These are phyloP conservation scores for Skeletonema grethae DNA, from an alignment of 108 stramenopile genomes.

Conservation along the genomic window DNA sequence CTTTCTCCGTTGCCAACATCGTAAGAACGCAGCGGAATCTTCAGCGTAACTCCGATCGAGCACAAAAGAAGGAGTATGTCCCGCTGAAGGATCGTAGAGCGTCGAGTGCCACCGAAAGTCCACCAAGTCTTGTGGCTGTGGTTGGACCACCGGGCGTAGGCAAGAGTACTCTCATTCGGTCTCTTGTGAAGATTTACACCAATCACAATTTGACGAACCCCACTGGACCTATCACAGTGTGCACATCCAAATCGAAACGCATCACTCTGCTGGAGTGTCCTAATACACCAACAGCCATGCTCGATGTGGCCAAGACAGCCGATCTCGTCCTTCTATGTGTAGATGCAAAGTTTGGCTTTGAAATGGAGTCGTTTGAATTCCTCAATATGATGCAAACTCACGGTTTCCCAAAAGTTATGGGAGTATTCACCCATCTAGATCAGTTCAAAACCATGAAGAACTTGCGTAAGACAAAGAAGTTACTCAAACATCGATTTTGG, in stretches of 20 bases:
- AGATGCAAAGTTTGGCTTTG: constrained; percentile 98
- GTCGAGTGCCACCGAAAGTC: constrained; percentile 55
- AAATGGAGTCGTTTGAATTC: constrained; percentile 99
- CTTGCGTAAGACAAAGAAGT: constrained; percentile 90
- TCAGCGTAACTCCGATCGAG: constrained; percentile 94
- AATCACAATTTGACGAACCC: constrained; percentile 87
- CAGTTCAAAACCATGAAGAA: constrained; percentile 91
- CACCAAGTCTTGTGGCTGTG: constrained; percentile 92
- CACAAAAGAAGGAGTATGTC: constrained; percentile 96
- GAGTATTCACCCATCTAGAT: constrained; percentile 98
- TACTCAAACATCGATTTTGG: constrained; percentile 98
- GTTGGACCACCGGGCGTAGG: constrained; percentile 96
- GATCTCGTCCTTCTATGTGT: constrained; percentile 96
- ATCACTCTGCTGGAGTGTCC: constrained; percentile 97
- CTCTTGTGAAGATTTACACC: constrained; percentile 95
- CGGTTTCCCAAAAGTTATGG: constrained; percentile 99
- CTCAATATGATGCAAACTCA: constrained; percentile 97
- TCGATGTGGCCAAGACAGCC: constrained; percentile 98
- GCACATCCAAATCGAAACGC: constrained; percentile 89
- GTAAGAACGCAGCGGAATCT: constrained; percentile 89
- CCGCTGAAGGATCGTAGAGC: constrained; percentile 75
- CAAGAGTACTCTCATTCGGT: constrained; percentile 95
- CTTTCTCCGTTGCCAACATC: constrained; percentile 95
- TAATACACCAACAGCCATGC: constrained; percentile 91
- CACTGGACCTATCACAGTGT: constrained; percentile 96